Conservation (phyloP, 164 flowering plant genomes). For the Warburgia ugandensis region DNA sequence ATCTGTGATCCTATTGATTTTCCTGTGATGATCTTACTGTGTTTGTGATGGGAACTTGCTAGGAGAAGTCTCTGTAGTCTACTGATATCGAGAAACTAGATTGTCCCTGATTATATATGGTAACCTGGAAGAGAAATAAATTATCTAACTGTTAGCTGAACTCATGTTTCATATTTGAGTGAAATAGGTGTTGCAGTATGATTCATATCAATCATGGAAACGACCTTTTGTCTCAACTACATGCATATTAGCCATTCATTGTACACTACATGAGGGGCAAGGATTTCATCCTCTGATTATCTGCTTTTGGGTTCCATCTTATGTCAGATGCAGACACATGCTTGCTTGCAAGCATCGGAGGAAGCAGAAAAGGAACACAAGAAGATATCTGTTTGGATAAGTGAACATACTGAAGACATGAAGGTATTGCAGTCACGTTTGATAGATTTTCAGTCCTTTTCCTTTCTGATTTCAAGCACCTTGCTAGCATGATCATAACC, state of each 20-base stretch:
- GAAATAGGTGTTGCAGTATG: background rate
- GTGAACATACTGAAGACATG: conserved; percentile 40
- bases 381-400: conserved; percentile 52
- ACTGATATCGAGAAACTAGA: no score
- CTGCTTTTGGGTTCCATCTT: background rate
- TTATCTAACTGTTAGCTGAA: no score
- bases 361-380: conserved; percentile 65
- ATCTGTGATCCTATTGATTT: no score
- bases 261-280: background rate
- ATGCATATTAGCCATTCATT: background rate
- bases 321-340: conserved; percentile 53
- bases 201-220: background rate
- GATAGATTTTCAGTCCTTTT: background rate
- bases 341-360: conserved; percentile 48
- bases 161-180: background rate
- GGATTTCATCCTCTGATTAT: background rate
- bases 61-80: no score
- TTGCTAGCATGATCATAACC: background rate
- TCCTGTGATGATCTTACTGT: no score
- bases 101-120: no score
- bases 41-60: no score
- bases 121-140: no score
- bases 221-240: background rate
- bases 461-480: no score
- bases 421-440: conserved; percentile 10